Conservation (phyloP, 225 moss, liverwort and hornwort species). For the Bryoerythrophyllum caledonicum region DNA sequence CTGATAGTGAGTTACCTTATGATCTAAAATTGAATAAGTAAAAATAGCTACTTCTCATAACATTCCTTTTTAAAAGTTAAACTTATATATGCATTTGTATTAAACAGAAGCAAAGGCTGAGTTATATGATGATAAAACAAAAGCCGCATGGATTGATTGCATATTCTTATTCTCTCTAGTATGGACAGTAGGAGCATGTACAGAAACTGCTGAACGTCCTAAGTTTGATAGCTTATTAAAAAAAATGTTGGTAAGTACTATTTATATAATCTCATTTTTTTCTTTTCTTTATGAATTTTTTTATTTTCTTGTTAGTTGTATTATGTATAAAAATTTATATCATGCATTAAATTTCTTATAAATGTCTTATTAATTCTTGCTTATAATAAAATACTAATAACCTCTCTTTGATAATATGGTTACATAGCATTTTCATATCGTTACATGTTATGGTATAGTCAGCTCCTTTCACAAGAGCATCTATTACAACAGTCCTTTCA, state of each 20-base stretch:
- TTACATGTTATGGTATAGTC: too few species aligned
- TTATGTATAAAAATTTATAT: background rate
- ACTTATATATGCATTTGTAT: background rate
- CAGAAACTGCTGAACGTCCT: conserved; percentile 61
- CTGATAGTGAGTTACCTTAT: conserved; percentile 55
- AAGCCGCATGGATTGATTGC: conserved; percentile 73
- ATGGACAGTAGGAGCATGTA: conserved; percentile 84
- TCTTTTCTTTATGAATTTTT: accelerated
- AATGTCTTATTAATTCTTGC: too few species aligned
- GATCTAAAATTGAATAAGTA: background rate
- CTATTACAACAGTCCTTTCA: too few species aligned
- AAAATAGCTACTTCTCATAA: background rate
- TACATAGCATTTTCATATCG: background rate
- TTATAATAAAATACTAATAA: too few species aligned
- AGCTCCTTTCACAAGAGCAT: too few species aligned
- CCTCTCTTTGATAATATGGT: background rate
- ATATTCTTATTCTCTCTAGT: conserved; percentile 75
- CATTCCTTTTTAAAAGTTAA: accelerated
- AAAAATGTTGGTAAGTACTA: conserved; percentile 55
- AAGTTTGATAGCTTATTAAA: conserved; percentile 77
- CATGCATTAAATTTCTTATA: background rate
- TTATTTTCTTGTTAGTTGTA: too few species aligned
- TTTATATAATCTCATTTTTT: background rate
- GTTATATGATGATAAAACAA: conserved; percentile 69
- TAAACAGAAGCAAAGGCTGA: conserved; percentile 50